Base-by-base conservation (phyloP, 495 filamentous ascomycete genomes). In the Recurvomyces mirabilis region DNA sequence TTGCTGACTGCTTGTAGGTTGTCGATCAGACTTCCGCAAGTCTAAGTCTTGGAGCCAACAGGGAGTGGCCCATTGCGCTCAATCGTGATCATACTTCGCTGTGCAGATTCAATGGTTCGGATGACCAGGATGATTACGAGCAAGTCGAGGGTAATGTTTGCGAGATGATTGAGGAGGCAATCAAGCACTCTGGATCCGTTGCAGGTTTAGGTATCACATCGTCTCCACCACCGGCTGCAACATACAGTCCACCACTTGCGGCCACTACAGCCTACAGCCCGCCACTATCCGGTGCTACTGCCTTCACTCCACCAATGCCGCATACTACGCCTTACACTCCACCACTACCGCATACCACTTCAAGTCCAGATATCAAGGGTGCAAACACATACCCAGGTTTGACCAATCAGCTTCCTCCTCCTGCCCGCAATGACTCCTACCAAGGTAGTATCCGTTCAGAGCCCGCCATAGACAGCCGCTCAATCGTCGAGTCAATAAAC, bases 101-200 rank as follows among this genome's bases (percentile, higher is more conserved):
- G 12, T 35, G 32, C 32, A 35, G 18, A 17, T 35, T 35, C 32
- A n/a, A n/a, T n/a, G 32, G n/a, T 17, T n/a, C 9, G 12, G n/a
- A 35, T 6, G 9, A 30, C 26, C 12, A 35, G 12, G 32, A 35
- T 14, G n/a, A 35, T 17, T 14, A 35, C 32, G 32, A 35, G 15
- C n/a, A n/a, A 5, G 32, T 35, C 32, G 12, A 17, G 6, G 32
- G 18, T 14, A 35, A 35, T 17, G 18, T 35, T 17, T 9, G 7
- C 32, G 32, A 35, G 32, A 35, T 35, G 32, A 35, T 35, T 17
- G 32, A 35, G 15, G 32, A 35, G 5, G 32, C 32, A 17, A 35
- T 35, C 32, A 17, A 35, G 32, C n/a, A 35, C 18, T 11, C 32
- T 35, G 12, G 9, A 14, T 6, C 5, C 6, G 18, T 11, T 5